Conservation (phyloP, 192 early-diverging fungal species). For the Chytriomyces sp. region DNA sequence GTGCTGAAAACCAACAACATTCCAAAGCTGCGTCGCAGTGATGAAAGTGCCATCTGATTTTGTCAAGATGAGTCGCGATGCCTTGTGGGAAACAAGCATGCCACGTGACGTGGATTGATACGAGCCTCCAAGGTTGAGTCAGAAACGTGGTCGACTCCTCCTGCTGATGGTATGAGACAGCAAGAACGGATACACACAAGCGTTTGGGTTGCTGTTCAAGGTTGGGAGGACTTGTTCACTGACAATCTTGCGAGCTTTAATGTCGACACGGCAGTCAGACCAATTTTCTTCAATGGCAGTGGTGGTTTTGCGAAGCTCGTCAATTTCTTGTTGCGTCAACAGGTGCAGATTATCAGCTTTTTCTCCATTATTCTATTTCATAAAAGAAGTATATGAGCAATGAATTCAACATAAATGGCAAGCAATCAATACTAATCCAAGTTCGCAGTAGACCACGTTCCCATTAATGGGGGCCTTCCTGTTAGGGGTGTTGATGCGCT, state of each 20-base stretch:
- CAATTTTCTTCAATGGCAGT: not conserved
- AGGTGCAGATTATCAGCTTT: not conserved
- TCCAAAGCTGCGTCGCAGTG: constrained; percentile 2
- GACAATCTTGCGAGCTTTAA: not conserved
- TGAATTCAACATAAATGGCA: no score
- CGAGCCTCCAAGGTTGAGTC: not conserved
- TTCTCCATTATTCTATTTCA: no score
- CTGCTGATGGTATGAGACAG: not conserved
- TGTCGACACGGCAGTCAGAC: not conserved
- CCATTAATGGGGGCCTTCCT: no score
- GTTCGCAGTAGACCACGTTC: no score
- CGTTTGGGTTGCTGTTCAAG: not conserved
- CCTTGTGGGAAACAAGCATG: not conserved
- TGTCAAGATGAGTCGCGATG: constrained; percentile 4
- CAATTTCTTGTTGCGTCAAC: not conserved
- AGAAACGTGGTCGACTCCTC: constrained; percentile 4
- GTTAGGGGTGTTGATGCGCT: no score
- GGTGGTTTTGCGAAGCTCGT: not conserved
- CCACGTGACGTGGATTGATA: constrained; percentile 4
- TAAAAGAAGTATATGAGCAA: no score
- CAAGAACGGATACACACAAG: constrained; percentile 1
- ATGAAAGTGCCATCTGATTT: constrained; percentile 4
- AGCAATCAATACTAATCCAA: no score
- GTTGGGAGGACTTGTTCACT: not conserved
- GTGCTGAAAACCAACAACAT: not conserved